Conservation (phyloP, 208 protist genomes). For the Novymonas esmeraldas region DNA sequence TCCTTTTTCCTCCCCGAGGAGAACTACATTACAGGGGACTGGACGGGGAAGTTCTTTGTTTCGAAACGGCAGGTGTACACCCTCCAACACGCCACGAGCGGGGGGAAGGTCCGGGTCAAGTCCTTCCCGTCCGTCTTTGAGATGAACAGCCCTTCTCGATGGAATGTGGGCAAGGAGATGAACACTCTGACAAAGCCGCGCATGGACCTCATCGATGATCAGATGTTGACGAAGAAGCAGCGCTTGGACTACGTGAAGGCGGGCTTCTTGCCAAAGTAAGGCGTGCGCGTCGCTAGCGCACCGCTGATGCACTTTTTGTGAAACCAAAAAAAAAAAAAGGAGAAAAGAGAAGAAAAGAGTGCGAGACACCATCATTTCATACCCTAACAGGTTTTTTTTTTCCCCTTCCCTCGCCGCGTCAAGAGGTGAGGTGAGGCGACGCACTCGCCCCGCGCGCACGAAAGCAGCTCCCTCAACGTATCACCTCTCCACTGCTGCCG, state of each 20-base stretch:
- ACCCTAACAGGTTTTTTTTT: too few species aligned
- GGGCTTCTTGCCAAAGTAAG: slow-evolving; percentile 85
- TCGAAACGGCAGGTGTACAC: slow-evolving; percentile 91
- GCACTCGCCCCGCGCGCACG: too few species aligned
- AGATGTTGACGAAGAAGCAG: slow-evolving; percentile 93
- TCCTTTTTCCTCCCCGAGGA: slow-evolving; percentile 82
- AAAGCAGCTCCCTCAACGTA: too few species aligned
- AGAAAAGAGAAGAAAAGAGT: neutral
- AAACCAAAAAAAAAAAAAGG: slow-evolving; percentile 1
- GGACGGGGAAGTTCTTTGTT: slow-evolving; percentile 93
- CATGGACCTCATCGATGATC: slow-evolving; percentile 92
- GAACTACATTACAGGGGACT: slow-evolving; percentile 93
- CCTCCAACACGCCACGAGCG: slow-evolving; percentile 86
- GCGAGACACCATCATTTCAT: too few species aligned
- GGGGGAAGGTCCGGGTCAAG: slow-evolving; percentile 84
- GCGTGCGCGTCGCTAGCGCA: neutral
- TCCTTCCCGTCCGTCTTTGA: slow-evolving; percentile 89
- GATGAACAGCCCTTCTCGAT: slow-evolving; percentile 84
- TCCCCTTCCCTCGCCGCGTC: too few species aligned
- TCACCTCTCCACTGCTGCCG: too few species aligned
- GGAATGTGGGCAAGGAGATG: slow-evolving; percentile 91
- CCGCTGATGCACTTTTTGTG: neutral
- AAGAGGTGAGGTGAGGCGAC: too few species aligned
- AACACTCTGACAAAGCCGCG: slow-evolving; percentile 84
- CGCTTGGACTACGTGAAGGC: slow-evolving; percentile 88